Conservation (phyloP, 1,139 yeast genomes). For the Fermentozyma sake region DNA sequence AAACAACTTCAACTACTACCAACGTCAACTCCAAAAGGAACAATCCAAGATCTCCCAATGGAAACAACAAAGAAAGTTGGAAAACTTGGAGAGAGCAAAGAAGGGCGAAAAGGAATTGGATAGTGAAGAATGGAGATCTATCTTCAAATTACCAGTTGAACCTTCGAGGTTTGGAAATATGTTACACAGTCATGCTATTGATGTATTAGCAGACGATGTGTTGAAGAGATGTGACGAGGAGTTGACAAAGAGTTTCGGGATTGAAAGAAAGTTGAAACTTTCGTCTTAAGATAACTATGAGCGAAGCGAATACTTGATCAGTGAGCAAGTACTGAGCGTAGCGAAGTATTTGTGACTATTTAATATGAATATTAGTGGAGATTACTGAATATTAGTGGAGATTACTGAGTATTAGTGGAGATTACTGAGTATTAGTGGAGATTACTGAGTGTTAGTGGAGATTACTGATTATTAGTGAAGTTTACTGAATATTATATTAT, state of each 20-base stretch:
- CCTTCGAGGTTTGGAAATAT: slow-evolving; percentile 76
- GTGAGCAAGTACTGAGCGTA: no score
- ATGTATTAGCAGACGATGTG: slow-evolving; percentile 61
- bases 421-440: no score
- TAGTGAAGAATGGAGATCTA: slow-evolving; percentile 62
- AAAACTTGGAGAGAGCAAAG: slow-evolving; percentile 57
- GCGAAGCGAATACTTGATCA: no score
- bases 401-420: no score
- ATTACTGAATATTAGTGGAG: no score
- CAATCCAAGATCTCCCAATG: slow-evolving; percentile 67
- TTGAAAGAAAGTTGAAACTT: slow-evolving; percentile 42
- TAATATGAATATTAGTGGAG: no score
- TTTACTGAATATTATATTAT: no score
- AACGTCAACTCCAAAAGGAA: slow-evolving; percentile 73
- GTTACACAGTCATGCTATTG: slow-evolving; percentile 65
- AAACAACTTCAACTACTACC: slow-evolving; percentile 78
- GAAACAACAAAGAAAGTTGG: slow-evolving; percentile 64
- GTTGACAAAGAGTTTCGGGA: slow-evolving; percentile 57
- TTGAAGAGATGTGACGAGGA: slow-evolving; percentile 64
- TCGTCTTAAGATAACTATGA: background rate
- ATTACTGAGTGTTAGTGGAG: no score
- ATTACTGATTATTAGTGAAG: no score
- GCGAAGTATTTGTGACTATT: slow-evolving; percentile 1
- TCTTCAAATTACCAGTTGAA: slow-evolving; percentile 67
- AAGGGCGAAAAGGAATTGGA: slow-evolving; percentile 55